Percentiles rank a stretch among this genome's conserved stretches.
Evolutionary conservation across 31 red algal genomes (phyloP).

Genomic region (Odonthalia washingtoniensis): DNA sequence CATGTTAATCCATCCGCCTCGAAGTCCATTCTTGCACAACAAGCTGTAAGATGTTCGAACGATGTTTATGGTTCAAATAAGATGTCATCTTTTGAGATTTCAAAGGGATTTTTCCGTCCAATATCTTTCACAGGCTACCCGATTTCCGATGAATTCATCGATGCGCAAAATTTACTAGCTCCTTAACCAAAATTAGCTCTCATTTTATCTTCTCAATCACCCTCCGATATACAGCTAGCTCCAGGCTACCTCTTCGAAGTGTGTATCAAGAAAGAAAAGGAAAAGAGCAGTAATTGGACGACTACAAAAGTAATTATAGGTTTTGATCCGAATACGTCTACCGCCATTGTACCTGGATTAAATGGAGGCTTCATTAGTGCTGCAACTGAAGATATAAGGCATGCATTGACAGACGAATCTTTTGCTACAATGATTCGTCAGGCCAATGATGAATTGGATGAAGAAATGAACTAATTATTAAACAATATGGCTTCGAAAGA

Average conservation of each 20-base stretch:
- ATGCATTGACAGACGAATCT: background rate
- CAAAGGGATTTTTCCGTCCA: background rate
- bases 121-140: background rate
- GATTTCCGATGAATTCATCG: background rate
- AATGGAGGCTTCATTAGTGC: conserved; percentile 10
- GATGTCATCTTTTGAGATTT: background rate
- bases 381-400: conserved; percentile 16
- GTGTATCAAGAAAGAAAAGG: conserved; percentile 4
- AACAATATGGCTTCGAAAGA: background rate
- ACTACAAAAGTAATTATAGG: background rate
- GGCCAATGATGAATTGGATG: conserved; percentile 27
- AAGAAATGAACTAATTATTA: background rate
- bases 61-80: conserved; percentile 8
- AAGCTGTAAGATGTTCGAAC: background rate
- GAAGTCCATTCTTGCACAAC: background rate
- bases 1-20: background rate
- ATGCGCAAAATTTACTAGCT: background rate
- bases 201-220: too few relatives aligned
- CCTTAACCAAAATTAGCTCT: background rate
- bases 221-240: background rate
- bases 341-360: background rate
- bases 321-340: conserved; percentile 15
- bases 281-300: conserved; percentile 1
- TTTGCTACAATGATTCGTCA: conserved; percentile 7
- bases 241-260: background rate